Evolutionary conservation across 2,329 filamentous ascomycete species (phyloP).

Genomic region (Byssothecium circinans): DNA sequence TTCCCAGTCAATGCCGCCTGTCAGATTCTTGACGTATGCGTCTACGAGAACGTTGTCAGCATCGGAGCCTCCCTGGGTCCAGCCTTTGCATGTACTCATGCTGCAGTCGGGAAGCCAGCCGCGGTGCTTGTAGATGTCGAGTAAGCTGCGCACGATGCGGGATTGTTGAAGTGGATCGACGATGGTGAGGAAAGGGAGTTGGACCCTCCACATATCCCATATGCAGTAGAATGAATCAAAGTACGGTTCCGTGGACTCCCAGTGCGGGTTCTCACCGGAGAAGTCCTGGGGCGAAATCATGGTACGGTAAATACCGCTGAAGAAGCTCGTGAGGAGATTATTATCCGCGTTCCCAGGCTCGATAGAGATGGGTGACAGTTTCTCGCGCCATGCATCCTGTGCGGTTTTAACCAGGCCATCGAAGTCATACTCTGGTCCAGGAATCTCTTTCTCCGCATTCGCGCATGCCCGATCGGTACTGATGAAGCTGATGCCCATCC

Average conservation of each 20-base stretch:
- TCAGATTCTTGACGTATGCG: conserved; percentile 68
- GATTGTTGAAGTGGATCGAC: conserved; percentile 66
- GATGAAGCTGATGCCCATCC: conserved; percentile 72
- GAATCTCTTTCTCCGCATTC: conserved; percentile 70
- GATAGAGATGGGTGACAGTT: conserved; percentile 44
- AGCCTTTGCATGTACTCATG: conserved; percentile 75
- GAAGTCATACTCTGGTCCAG: conserved; percentile 62
- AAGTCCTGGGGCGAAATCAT: conserved; percentile 53
- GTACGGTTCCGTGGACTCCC: conserved; percentile 49
- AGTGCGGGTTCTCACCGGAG: conserved; percentile 51
- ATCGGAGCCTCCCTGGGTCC: conserved; percentile 75
- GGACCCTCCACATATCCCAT: conserved; percentile 52
- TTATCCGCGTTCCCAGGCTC: conserved; percentile 39
- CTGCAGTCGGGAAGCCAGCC: conserved; percentile 76
- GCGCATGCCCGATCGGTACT: conserved; percentile 66
- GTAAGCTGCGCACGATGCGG: conserved; percentile 68
- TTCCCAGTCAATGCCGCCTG: conserved; percentile 47
- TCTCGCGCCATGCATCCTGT: conserved; percentile 44
- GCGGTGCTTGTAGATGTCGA: conserved; percentile 71
- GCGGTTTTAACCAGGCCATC: conserved; percentile 51
- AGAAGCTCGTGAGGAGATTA: conserved; percentile 47
- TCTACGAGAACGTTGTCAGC: conserved; percentile 73
- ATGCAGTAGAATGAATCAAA: conserved; percentile 64
- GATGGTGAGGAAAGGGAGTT: conserved; percentile 68
- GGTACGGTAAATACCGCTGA: conserved; percentile 50